phyloP scores from a whole-genome alignment of 768 basidiomycete genomes.

The Tubosaeta sp. region DNA sequence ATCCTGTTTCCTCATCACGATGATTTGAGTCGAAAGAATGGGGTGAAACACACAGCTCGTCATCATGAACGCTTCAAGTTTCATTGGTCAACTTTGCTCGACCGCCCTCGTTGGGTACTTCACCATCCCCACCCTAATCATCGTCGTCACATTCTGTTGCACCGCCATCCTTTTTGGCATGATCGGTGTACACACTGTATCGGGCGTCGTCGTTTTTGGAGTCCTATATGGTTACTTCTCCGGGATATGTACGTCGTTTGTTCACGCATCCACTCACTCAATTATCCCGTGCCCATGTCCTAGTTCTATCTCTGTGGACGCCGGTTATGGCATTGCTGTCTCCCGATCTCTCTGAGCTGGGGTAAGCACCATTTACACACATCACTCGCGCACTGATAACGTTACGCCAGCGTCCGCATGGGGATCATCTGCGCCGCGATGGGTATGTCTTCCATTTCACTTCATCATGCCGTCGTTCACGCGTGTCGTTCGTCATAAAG shows the following conservation, averaged over 20 bases:
- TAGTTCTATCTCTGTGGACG: constrained; percentile 39
- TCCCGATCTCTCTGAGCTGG: constrained; percentile 48
- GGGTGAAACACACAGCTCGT: constrained; percentile 37
- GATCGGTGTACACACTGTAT: constrained; percentile 38
- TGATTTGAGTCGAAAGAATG: background rate
- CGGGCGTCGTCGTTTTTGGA: constrained; percentile 40
- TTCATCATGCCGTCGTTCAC: too few relatives aligned
- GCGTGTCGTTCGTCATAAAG: constrained; percentile 8
- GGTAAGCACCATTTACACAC: constrained; percentile 23
- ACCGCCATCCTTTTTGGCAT: constrained; percentile 43
- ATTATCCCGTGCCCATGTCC: background rate
- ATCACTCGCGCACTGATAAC: background rate
- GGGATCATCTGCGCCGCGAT: constrained; percentile 48
- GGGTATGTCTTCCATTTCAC: constrained; percentile 25
- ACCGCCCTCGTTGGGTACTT: constrained; percentile 40
- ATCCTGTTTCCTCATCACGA: background rate
- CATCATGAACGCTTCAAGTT: constrained; percentile 52
- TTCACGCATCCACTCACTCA: too few relatives aligned
- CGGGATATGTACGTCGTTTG: constrained; percentile 37
- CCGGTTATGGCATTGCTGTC: constrained; percentile 45
- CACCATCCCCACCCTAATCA: constrained; percentile 36
- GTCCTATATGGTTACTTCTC: constrained; percentile 49
- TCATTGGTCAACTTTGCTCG: constrained; percentile 52
- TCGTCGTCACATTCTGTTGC: constrained; percentile 36
- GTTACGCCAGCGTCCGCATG: constrained; percentile 34